Evolutionary conservation across 2,329 filamentous ascomycete species (phyloP).

Genomic region (Fusarium stilboides): DNA sequence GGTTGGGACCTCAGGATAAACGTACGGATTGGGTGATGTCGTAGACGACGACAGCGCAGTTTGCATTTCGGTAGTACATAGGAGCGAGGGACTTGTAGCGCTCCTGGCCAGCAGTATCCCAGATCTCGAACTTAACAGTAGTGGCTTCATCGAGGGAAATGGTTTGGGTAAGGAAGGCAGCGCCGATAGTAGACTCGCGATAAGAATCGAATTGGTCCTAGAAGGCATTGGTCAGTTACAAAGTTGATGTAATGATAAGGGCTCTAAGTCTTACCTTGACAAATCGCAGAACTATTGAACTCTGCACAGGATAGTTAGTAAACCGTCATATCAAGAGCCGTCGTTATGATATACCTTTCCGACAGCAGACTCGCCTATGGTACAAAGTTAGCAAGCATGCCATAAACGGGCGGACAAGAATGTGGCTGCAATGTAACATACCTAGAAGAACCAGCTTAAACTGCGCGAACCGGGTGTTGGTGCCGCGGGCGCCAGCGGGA

Average conservation of each 20-base stretch:
- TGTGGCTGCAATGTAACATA: constrained; percentile 63
- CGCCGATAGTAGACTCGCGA: constrained; percentile 97
- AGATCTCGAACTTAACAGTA: constrained; percentile 99
- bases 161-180: constrained; percentile 98
- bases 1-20: constrained; percentile 31
- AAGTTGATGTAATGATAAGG: constrained; percentile 1
- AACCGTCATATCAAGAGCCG: constrained; percentile 12
- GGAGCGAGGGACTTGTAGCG: constrained; percentile 98
- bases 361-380: constrained; percentile 93
- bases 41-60: constrained; percentile 99
- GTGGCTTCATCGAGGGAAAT: constrained; percentile 98
- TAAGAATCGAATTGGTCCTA: constrained; percentile 99
- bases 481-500: constrained; percentile 71
- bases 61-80: constrained; percentile 99
- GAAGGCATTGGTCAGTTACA: constrained; percentile 32
- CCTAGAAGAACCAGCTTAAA: constrained; percentile 98
- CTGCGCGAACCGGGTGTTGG: constrained; percentile 93
- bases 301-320: constrained; percentile 67
- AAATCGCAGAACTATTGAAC: constrained; percentile 96
- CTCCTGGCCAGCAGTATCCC: constrained; percentile 98
- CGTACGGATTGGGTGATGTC: constrained; percentile 99
- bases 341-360: constrained; percentile 81
- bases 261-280: constrained; percentile 83
- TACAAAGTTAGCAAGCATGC: constrained; percentile 56
- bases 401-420: constrained; percentile 22